These are phyloP conservation scores for Daedaleopsis nitida DNA, from an alignment of 768 basidiomycete genomes.

Conservation along the genomic window DNA sequence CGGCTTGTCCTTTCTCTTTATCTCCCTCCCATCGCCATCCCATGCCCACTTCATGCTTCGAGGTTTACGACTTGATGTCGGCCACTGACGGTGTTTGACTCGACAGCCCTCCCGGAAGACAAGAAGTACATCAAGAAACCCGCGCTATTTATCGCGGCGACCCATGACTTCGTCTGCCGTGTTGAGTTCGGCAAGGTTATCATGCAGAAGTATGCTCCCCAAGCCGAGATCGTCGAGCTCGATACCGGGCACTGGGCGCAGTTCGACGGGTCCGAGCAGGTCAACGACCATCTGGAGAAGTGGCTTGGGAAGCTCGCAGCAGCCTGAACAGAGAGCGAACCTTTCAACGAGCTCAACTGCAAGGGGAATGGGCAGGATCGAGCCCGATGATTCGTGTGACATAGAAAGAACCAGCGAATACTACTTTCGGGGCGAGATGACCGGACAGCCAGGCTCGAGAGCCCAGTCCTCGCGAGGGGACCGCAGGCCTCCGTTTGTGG, in stretches of 20 bases:
- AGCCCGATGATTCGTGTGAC: background rate
- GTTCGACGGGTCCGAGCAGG: conserved; percentile 33
- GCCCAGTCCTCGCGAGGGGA: conserved; percentile 6
- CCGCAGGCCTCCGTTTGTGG: background rate
- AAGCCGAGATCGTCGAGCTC: conserved; percentile 35
- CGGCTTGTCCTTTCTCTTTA: background rate
- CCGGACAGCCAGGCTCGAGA: conserved; percentile 16
- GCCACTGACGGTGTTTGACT: background rate
- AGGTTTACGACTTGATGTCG: too few relatives aligned
- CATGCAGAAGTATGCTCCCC: conserved; percentile 30
- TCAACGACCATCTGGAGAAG: conserved; percentile 36
- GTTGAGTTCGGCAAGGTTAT: conserved; percentile 23
- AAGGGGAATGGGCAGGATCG: background rate
- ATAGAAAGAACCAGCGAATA: background rate
- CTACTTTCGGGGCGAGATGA: conserved; percentile 6
- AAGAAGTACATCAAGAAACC: conserved; percentile 35
- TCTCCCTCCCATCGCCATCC: too few relatives aligned
- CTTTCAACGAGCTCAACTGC: background rate
- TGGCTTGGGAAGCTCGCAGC: conserved; percentile 30
- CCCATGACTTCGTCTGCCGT: conserved; percentile 36
- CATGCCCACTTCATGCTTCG: too few relatives aligned
- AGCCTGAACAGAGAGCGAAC: background rate
- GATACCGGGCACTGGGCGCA: conserved; percentile 41
- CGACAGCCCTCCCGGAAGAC: conserved; percentile 19
- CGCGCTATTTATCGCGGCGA: conserved; percentile 36